These are phyloP conservation scores for Fusarium kyushuense DNA, from an alignment of 2,329 filamentous ascomycete species.

Conservation along the genomic window DNA sequence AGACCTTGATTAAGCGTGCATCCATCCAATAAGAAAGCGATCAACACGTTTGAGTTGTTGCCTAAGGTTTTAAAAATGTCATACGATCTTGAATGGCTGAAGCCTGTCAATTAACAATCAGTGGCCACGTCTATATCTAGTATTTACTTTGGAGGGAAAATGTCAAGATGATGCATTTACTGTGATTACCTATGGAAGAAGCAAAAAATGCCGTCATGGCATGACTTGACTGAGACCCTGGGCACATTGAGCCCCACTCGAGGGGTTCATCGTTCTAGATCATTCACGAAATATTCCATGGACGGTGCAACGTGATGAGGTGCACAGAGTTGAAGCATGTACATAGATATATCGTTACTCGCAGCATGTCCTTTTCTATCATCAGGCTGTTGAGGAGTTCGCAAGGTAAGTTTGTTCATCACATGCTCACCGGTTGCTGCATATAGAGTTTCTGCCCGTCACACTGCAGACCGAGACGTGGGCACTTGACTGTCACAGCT, in stretches of 20 bases:
- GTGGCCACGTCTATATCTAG: neutral
- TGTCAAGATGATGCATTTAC: neutral
- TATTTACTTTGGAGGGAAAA: neutral
- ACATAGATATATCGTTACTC: too few species aligned
- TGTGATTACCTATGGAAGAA: neutral
- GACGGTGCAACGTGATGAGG: neutral
- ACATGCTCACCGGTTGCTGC: slow-evolving; percentile 2
- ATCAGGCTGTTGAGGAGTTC: neutral
- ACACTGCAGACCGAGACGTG: neutral
- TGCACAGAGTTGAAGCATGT: too few species aligned
- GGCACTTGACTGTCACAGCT: neutral
- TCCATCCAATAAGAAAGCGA: slow-evolving; percentile 25
- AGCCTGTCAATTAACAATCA: neutral
- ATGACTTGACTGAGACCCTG: neutral
- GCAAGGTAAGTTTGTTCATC: neutral
- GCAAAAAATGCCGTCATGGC: slow-evolving; percentile 12
- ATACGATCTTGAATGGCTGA: neutral
- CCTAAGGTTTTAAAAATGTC: slow-evolving; percentile 21
- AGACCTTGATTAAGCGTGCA: slow-evolving; percentile 10
- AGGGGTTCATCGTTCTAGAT: slow-evolving; percentile 1
- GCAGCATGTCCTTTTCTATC: neutral
- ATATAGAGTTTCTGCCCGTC: neutral
- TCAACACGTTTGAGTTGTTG: slow-evolving; percentile 17
- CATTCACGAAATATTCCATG: slow-evolving; percentile 3
- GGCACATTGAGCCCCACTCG: neutral